Evolutionary conservation across 129 eudicot genomes (phyloP).

Genomic region (Saussurea involucrata): DNA sequence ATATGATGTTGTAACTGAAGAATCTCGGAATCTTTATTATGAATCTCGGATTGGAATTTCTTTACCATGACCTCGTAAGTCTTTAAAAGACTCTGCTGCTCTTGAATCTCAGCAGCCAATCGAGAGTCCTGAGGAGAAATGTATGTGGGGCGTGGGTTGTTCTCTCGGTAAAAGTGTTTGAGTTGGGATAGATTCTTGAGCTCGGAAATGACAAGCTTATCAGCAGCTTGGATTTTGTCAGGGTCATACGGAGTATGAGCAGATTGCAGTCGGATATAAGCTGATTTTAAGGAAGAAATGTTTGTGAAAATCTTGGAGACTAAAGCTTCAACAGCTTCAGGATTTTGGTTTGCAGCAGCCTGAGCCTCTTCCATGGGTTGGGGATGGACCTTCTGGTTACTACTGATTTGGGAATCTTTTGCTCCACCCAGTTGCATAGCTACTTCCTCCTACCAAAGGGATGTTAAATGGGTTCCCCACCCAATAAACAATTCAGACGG

Average conservation of each 20-base stretch:
- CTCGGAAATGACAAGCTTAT: conserved; percentile 81
- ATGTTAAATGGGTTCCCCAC: conserved; percentile 21
- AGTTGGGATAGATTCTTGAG: conserved; percentile 80
- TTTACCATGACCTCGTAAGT: conserved; percentile 96
- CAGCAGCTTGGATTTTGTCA: conserved; percentile 92
- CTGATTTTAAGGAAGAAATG: conserved; percentile 80
- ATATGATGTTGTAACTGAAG: conserved; percentile 75
- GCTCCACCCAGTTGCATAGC: conserved; percentile 93
- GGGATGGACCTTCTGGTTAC: conserved; percentile 95
- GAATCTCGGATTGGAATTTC: conserved; percentile 91
- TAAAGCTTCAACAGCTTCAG: conserved; percentile 83
- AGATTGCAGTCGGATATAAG: conserved; percentile 82
- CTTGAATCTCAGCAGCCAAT: conserved; percentile 94
- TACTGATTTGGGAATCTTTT: conserved; percentile 71
- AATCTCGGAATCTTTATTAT: conserved; percentile 88
- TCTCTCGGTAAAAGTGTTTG: conserved; percentile 84
- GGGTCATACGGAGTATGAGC: conserved; percentile 99
- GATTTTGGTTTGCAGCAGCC: conserved; percentile 75
- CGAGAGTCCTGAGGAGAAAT: conserved; percentile 89
- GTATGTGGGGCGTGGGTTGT: conserved; percentile 78
- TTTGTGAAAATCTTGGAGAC: conserved; percentile 73
- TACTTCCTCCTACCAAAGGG: conserved; percentile 39
- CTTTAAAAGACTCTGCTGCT: conserved; percentile 81
- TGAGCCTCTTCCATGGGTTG: conserved; percentile 97
- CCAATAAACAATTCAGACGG: conserved; percentile 13